Evolutionary conservation across 1,284 basidiomycete genomes (phyloP).

Genomic region (Naganishia sp.): DNA sequence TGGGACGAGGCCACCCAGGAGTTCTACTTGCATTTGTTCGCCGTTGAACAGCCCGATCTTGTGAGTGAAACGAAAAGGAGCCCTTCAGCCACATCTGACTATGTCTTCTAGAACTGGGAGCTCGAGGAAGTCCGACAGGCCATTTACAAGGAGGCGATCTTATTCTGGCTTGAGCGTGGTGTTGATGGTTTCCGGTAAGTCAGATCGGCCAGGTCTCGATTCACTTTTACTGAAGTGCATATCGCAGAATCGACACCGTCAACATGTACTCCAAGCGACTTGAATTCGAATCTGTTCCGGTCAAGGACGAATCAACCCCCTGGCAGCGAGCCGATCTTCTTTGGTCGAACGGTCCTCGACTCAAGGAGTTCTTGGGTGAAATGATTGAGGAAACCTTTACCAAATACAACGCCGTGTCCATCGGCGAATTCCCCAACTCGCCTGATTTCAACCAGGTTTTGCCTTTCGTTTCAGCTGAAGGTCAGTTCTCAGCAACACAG

Average conservation of each 20-base stretch:
- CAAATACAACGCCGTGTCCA: constrained; percentile 43
- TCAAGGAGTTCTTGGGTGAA: constrained; percentile 69
- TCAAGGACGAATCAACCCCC: constrained; percentile 58
- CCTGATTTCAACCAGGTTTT: constrained; percentile 39
- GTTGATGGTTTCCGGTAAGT: constrained; percentile 56
- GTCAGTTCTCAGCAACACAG: constrained; percentile 19
- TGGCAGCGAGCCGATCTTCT: constrained; percentile 63
- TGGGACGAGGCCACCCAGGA: constrained; percentile 55
- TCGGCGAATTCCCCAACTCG: constrained; percentile 56
- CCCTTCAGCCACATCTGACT: not conserved
- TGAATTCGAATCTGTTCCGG: constrained; percentile 66
- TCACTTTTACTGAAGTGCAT: not conserved
- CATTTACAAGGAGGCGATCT: constrained; percentile 51
- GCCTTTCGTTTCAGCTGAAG: constrained; percentile 32
- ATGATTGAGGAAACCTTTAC: constrained; percentile 61
- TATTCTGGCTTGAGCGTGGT: constrained; percentile 57
- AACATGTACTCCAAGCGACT: constrained; percentile 66
- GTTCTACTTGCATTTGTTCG: constrained; percentile 57
- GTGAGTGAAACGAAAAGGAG: constrained; percentile 41
- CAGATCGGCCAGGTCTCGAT: not conserved
- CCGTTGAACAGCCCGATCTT: constrained; percentile 56
- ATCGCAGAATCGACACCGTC: constrained; percentile 63
- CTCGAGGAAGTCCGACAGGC: constrained; percentile 47
- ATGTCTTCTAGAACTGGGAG: constrained; percentile 44
- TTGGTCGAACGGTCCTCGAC: constrained; percentile 65